Evolutionary conservation across 306 rosid species (phyloP).

Genomic region (Astragalus membranaceus): DNA sequence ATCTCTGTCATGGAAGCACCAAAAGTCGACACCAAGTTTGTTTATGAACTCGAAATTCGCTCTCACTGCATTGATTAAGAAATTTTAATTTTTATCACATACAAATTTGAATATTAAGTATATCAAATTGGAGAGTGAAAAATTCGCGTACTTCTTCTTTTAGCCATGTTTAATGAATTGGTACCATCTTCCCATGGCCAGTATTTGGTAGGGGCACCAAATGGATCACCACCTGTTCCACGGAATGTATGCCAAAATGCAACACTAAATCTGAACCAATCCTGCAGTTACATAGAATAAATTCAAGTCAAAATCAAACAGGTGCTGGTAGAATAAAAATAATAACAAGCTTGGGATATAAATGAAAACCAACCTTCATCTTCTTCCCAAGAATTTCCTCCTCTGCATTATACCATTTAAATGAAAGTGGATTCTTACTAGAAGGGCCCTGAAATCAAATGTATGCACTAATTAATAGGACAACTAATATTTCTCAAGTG

Average conservation of each 20-base stretch:
- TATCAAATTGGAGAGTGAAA: neutral
- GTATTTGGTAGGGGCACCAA: slow-evolving; percentile 76
- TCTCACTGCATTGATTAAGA: slow-evolving; percentile 50
- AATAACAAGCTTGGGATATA: neutral
- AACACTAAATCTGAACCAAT: slow-evolving; percentile 95
- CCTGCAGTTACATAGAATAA: slow-evolving; percentile 35
- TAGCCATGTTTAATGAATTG: slow-evolving; percentile 83
- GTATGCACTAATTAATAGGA: neutral
- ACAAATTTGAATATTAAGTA: neutral
- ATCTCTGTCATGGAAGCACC: slow-evolving; percentile 97
- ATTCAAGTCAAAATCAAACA: slow-evolving; percentile 17
- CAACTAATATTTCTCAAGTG: neutral
- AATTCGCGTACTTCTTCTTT: slow-evolving; percentile 72
- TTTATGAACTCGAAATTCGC: slow-evolving; percentile 87
- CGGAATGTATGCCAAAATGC: slow-evolving; percentile 99
- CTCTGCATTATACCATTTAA: slow-evolving; percentile 80
- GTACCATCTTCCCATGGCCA: slow-evolving; percentile 99
- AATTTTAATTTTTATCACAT: neutral
- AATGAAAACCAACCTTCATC: slow-evolving; percentile 70
- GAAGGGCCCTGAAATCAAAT: slow-evolving; percentile 63
- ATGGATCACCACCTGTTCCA: slow-evolving; percentile 87
- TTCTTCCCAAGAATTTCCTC: slow-evolving; percentile 85
- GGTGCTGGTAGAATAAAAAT: neutral
- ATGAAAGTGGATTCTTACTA: slow-evolving; percentile 75
- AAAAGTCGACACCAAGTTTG: slow-evolving; percentile 78